These are phyloP conservation scores for Choiromyces venosus DNA, from an alignment of 495 filamentous ascomycete genomes.

Conservation along the genomic window DNA sequence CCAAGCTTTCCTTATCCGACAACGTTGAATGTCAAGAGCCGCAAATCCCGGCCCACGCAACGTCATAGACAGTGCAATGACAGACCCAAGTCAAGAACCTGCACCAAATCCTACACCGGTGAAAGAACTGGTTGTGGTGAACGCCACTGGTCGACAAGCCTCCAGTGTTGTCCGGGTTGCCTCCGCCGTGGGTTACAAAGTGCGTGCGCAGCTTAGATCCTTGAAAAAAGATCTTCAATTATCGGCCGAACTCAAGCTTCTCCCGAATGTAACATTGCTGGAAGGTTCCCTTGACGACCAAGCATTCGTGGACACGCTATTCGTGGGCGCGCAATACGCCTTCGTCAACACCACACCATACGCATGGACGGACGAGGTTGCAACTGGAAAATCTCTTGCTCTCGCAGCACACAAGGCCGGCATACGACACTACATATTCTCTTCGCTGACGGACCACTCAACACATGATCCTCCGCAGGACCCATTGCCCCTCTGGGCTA, in stretches of 20 bases:
- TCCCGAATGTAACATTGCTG: constrained; percentile 79
- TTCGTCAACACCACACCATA: constrained; percentile 89
- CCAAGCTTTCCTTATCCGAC: neutral
- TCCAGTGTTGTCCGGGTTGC: constrained; percentile 90
- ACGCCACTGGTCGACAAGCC: constrained; percentile 85
- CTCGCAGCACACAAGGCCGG: constrained; percentile 81
- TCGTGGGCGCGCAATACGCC: constrained; percentile 74
- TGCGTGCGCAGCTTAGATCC: constrained; percentile 81
- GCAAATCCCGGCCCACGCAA: constrained; percentile 25
- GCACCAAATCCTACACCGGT: constrained; percentile 45
- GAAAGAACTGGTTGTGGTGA: constrained; percentile 86
- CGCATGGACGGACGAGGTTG: constrained; percentile 89
- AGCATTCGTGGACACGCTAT: constrained; percentile 64
- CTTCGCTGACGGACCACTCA: constrained; percentile 92
- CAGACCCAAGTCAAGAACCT: constrained; percentile 41
- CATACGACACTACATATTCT: constrained; percentile 89
- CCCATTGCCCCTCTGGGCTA: constrained; percentile 75
- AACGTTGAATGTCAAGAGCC: constrained; percentile 34
- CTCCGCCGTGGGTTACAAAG: constrained; percentile 81
- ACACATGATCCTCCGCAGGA: constrained; percentile 45
- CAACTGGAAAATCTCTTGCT: constrained; percentile 77
- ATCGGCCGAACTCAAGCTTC: constrained; percentile 65
- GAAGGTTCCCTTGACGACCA: constrained; percentile 73
- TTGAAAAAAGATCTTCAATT: constrained; percentile 47
- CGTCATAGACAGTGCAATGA: constrained; percentile 21